Evolutionary conservation across 2,329 filamentous ascomycete species (phyloP).

Genomic region (Leptodontidium sp.): DNA sequence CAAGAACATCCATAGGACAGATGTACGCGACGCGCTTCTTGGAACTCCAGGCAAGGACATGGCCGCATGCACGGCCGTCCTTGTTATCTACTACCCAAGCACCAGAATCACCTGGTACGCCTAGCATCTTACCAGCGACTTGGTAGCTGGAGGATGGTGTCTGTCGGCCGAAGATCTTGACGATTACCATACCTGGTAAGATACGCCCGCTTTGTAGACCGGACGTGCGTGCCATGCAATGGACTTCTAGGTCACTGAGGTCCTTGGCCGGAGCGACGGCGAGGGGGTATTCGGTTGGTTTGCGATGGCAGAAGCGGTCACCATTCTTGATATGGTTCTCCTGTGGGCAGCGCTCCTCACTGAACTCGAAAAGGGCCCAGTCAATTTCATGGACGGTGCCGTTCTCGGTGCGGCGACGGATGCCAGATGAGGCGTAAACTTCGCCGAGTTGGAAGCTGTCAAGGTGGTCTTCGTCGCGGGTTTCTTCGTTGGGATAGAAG

Average conservation of each 20-base stretch:
- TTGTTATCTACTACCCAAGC: constrained; percentile 90
- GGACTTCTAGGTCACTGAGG: constrained; percentile 80
- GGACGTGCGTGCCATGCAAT: constrained; percentile 88
- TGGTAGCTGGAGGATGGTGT: constrained; percentile 80
- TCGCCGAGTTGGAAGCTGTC: constrained; percentile 82
- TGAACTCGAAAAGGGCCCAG: constrained; percentile 89
- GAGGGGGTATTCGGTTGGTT: constrained; percentile 58
- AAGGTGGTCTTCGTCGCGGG: constrained; percentile 80
- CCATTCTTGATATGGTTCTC: constrained; percentile 71
- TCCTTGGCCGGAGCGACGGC: constrained; percentile 65
- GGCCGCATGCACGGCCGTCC: constrained; percentile 83
- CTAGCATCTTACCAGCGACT: constrained; percentile 59
- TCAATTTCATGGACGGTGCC: constrained; percentile 90
- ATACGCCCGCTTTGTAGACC: constrained; percentile 84
- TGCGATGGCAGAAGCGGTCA: constrained; percentile 49
- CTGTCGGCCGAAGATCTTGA: constrained; percentile 85
- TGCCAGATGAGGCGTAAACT: constrained; percentile 88
- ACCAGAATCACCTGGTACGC: constrained; percentile 87
- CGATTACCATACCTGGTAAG: constrained; percentile 77
- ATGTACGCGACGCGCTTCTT: constrained; percentile 87
- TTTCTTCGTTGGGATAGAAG: constrained; percentile 79
- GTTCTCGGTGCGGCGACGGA: constrained; percentile 76
- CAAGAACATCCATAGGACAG: constrained; percentile 90
- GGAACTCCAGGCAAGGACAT: constrained; percentile 88
- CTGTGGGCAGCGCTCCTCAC: constrained; percentile 72